Base-by-base conservation (phyloP, 495 filamentous ascomycete species). In the Melanomma pulvis-pyrius region DNA sequence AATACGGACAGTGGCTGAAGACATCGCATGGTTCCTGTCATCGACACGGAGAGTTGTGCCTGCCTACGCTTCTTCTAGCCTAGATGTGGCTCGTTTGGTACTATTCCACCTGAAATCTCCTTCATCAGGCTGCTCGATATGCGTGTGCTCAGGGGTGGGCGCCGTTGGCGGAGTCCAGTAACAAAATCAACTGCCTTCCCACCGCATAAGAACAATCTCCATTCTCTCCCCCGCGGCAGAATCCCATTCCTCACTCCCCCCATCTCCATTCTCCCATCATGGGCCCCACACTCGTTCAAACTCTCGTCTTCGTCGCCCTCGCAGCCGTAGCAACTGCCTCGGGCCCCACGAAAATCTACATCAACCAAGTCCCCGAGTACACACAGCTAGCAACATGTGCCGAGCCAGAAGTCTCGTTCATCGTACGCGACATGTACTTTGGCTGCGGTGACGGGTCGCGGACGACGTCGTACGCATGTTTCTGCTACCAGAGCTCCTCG, bases 391-490 rank as follows among this genome's bases (percentile, higher is more conserved):
- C 52, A 28, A 47, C 53, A 39, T 65, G 62, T 19, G 62, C 62
- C n/a, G 62, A 65, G 21, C 36, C 25, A 0, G 21, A 65, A 30
- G 41, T 65, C 4, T 65, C 62, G 19, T 59, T 53, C 2, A 59
- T 65, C 39, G 62, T 65, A 19, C 62, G 62, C 53, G 30, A 65
- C 30, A 65, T 65, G 62, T 24, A 9, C 1, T 58, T 24, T 44
- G 53, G 28, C 5, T 65, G 62, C 32, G 62, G 62, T 22, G 62
- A 65, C 29, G 62, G 32, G 3, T 44, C 25, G 1, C 26, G 48
- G 24, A 56, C 51, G 11, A 65, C 62, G 15, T 65, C 62, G 11
- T 65, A 39, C 15, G 54, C 53, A 5, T 65, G 62, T 41, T 65
- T 65, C 30, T 65, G 62, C 36, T 65, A 36, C 19, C 15, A 50